Conservation (phyloP, 768 basidiomycete genomes). For the Pisolithus microcarpus region DNA sequence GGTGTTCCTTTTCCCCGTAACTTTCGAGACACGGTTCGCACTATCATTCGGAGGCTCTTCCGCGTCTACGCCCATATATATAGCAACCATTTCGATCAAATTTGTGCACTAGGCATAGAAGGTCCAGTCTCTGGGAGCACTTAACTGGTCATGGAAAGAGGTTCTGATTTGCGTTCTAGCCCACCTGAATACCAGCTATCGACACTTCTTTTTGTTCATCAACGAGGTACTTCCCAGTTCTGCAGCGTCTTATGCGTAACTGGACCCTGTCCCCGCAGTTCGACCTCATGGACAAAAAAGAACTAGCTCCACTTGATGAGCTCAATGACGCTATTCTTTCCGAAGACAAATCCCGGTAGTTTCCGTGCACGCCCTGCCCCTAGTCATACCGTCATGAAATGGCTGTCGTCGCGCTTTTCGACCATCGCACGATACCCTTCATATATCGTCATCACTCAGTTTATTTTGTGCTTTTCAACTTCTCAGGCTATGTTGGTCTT, state of each 20-base stretch:
- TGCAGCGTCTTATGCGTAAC: conserved; percentile 4
- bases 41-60: conserved; percentile 88
- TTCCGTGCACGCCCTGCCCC: neutral
- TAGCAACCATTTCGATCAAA: conserved; percentile 98
- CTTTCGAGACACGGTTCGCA: conserved; percentile 86
- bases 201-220: conserved; percentile 96
- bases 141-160: too few species aligned
- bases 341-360: conserved; percentile 38
- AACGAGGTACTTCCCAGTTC: conserved; percentile 61
- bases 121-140: conserved; percentile 40
- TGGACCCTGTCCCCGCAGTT: conserved; percentile 43
- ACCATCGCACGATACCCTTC: too few species aligned
- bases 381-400: too few species aligned
- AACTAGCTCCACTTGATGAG: conserved; percentile 90
- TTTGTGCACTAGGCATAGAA: conserved; percentile 96
- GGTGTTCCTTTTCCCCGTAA: conserved; percentile 87
- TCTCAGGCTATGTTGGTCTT: too few species aligned
- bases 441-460: too few species aligned
- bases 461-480: too few species aligned
- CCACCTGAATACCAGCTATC: conserved; percentile 96
- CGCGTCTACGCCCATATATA: conserved; percentile 98
- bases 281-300: conserved; percentile 93
- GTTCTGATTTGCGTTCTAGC: conserved; percentile 41
- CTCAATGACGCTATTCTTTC: conserved; percentile 85
- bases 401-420: too few species aligned